These are phyloP conservation scores for Talaromyces sp. DNA, from an alignment of 2,329 filamentous ascomycete species.

Conservation along the genomic window DNA sequence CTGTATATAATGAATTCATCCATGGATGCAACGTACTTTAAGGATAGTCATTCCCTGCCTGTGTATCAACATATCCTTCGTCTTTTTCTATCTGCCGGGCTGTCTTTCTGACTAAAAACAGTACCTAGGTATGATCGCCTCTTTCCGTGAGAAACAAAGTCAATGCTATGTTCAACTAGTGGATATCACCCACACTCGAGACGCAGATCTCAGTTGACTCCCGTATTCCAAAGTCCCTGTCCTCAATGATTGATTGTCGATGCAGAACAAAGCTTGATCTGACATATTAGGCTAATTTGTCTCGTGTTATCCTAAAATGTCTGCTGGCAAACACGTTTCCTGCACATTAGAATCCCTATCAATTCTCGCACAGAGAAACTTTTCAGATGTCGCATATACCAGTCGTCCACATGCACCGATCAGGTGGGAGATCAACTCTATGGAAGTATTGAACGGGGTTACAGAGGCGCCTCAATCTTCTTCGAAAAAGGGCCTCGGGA, in stretches of 20 bases:
- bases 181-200: background rate
- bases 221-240: background rate
- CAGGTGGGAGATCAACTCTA: constrained; percentile 64
- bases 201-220: background rate
- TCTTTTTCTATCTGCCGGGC: background rate
- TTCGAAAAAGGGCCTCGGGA: constrained; percentile 58
- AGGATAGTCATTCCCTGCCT: no score
- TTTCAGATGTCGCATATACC: constrained; percentile 44
- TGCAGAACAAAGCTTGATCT: background rate
- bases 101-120: background rate
- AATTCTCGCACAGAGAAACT: constrained; percentile 55
- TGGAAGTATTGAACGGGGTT: constrained; percentile 62
- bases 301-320: background rate
- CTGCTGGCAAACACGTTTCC: background rate
- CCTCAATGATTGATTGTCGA: background rate
- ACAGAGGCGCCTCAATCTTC: constrained; percentile 63
- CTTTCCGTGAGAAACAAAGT: background rate
- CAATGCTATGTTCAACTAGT: background rate
- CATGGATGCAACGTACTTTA: no score
- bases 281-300: background rate
- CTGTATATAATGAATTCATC: no score
- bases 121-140: background rate
- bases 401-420: constrained; percentile 57
- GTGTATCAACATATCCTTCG: no score
- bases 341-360: constrained; percentile 65